Conservation (phyloP, 805 yeast genomes). For the Debaryomyces castellii region DNA sequence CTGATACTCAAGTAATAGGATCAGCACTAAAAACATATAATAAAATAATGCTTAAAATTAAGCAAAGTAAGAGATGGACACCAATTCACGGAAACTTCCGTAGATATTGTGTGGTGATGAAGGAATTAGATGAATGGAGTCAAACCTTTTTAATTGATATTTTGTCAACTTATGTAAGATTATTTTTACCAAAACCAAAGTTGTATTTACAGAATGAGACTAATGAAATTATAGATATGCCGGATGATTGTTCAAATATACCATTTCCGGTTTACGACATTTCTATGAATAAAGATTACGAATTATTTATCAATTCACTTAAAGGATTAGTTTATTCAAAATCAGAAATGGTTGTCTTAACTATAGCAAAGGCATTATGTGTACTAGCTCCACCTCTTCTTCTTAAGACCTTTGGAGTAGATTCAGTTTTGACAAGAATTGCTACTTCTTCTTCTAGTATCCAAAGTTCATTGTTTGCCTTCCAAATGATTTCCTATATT, state of each 20-base stretch:
- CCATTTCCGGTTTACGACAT: slow-evolving; percentile 30
- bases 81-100: slow-evolving; percentile 72
- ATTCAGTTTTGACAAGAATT: slow-evolving; percentile 48
- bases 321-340: slow-evolving; percentile 47
- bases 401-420: slow-evolving; percentile 49
- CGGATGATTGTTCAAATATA: slow-evolving; percentile 35
- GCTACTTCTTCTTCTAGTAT: slow-evolving; percentile 24
- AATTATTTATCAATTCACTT: slow-evolving; percentile 50
- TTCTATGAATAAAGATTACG: slow-evolving; percentile 54
- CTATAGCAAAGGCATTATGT: slow-evolving; percentile 55
- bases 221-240: slow-evolving; percentile 33
- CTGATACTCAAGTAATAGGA: slow-evolving; percentile 65
- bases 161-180: slow-evolving; percentile 64
- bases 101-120: slow-evolving; percentile 48
- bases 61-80: slow-evolving; percentile 41
- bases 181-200: slow-evolving; percentile 57
- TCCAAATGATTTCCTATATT: slow-evolving; percentile 47
- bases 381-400: slow-evolving; percentile 59
- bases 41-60: slow-evolving; percentile 44
- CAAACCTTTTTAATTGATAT: slow-evolving; percentile 60
- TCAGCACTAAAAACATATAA: slow-evolving; percentile 60
- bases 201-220: slow-evolving; percentile 30
- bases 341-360: slow-evolving; percentile 60
- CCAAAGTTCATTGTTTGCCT: slow-evolving; percentile 30
- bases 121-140: slow-evolving; percentile 70